Percentiles rank a stretch among this genome's conserved stretches.
Evolutionary conservation across 371 early-diverging fungal species (phyloP).

Genomic region (Mortierella sp.): DNA sequence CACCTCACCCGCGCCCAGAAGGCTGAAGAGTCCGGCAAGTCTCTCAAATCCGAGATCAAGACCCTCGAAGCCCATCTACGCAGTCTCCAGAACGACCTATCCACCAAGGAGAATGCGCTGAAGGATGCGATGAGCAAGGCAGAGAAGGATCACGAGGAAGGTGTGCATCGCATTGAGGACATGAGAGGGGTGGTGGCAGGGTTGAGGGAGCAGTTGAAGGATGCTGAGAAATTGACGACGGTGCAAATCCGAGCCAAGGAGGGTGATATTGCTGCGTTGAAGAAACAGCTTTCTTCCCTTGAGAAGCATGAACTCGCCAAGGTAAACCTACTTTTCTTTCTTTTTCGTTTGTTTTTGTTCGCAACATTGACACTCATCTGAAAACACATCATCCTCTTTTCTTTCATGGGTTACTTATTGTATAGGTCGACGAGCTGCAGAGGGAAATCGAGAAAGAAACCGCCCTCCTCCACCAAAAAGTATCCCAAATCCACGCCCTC

Average conservation of each 20-base stretch:
- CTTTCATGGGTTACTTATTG: no score
- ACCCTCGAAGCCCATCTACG: neutral
- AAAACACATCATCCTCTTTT: no score
- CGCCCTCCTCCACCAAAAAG: conserved; percentile 6
- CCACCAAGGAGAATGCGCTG: conserved; percentile 4
- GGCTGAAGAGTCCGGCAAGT: neutral
- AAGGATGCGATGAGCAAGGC: neutral
- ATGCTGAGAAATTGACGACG: conserved; percentile 8
- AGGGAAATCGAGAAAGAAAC: conserved; percentile 23
- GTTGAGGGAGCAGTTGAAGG: conserved; percentile 4
- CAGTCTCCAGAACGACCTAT: neutral
- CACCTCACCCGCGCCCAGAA: neutral
- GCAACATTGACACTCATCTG: neutral
- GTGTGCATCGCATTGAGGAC: conserved; percentile 15
- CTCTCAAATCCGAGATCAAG: conserved; percentile 11
- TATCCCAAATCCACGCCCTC: neutral
- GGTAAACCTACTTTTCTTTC: neutral
- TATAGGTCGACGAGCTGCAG: conserved; percentile 22
- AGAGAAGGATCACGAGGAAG: conserved; percentile 11
- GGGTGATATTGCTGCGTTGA: conserved; percentile 4
- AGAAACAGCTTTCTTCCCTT: conserved; percentile 8
- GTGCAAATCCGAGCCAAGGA: conserved; percentile 16
- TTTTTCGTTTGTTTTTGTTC: neutral
- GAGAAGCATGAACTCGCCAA: conserved; percentile 21
- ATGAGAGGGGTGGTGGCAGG: conserved; percentile 8